Base-by-base conservation (phyloP, 1,284 basidiomycete species). In the Microbotryomycetes sp. region DNA sequence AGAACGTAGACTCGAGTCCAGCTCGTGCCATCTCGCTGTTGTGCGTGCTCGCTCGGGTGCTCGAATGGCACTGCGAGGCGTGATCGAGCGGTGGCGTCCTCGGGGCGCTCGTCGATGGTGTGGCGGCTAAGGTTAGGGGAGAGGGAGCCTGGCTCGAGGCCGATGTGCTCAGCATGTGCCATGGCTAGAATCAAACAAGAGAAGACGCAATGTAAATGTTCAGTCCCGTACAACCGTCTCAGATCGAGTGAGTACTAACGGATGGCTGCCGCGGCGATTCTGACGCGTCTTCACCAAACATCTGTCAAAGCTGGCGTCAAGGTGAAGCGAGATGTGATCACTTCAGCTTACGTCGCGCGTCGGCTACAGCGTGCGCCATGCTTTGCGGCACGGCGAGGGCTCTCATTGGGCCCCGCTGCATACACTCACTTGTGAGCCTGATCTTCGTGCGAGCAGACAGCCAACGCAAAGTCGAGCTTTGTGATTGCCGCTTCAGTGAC, bases 201-300 rank as follows among this genome's bases (percentile, higher is more conserved):
- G 28, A 11, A 6, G 47, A 13, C 46, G 11, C 21, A n/a, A n/a
- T n/a, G n/a, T n/a, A n/a, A n/a, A n/a, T n/a, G n/a, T n/a, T n/a
- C n/a, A n/a, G n/a, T n/a, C n/a, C n/a, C n/a, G n/a, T n/a, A n/a
- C n/a, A n/a, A n/a, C n/a, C n/a, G n/a, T n/a, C n/a, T n/a, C n/a
- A n/a, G n/a, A n/a, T n/a, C n/a, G n/a, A n/a, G n/a, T n/a, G n/a
- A n/a, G n/a, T 16, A 45, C 65, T 23, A 16, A 64, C 62, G 7
- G 62, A 64, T 11, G 65, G 62, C 23, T 56, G 48, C 21, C 65
- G 53, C 6, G 65, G 65, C 2, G 56, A 59, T 54, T 66, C 65
- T 47, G 45, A 50, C 1, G 23, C 23, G 11, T 47, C 9, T 26
- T 66, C 65, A 31, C 65, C 65, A 47, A 66, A 66, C 62, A 66